Base-by-base conservation (phyloP, 805 yeast species). In the Nakazawaea peltata region DNA sequence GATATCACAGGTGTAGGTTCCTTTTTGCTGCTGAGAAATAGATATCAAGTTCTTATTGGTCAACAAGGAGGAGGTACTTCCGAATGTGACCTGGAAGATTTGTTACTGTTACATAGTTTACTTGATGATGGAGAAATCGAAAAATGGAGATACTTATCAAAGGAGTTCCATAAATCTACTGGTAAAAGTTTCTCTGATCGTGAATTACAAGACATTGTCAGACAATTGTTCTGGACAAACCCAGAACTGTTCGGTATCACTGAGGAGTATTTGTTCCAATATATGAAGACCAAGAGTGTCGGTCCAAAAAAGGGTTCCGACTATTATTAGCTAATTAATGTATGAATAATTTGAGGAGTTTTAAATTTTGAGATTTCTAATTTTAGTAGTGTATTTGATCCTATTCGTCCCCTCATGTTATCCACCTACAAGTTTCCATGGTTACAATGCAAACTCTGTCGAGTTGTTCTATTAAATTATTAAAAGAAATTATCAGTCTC, bases 1-100 rank as follows among this genome's bases (percentile, higher is more conserved):
- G 74, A 74, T 36, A 57, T 63, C 3, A 70, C 84, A 2, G 67
- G 70, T 4, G 80, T 81, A 19, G 82, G 77, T 7, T 70, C 77
- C 28, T 77, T 73, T 40, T 57, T 81, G 26, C 85, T 90, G 0
- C 90, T 88, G 0, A 58, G 90, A 39, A 81, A 81, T 50, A 58
- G 90, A 40, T 82, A 82, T 47, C 90, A 81, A 54, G 90, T 81
- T 4, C 65, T 81, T 32, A 80, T 82, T 44, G 92, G 92, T 4
- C 90, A 81, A 50, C 90, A 81, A 47, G 90, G 90, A 3, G 81
- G 82, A 23, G 82, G 81, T 10, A 67, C 76, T 1, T 69, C 74
- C 17, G 69, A 72, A 21, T 80, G 86, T 80, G 73, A 70, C 8
- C 46, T 60, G 1, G 73, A 70, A 12, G 86, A 80, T 52, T 66